Percentiles rank a stretch among this genome's conserved stretches.
Conservation (phyloP, 176 grass and related monocot species). For the Raddia distichophylla region DNA sequence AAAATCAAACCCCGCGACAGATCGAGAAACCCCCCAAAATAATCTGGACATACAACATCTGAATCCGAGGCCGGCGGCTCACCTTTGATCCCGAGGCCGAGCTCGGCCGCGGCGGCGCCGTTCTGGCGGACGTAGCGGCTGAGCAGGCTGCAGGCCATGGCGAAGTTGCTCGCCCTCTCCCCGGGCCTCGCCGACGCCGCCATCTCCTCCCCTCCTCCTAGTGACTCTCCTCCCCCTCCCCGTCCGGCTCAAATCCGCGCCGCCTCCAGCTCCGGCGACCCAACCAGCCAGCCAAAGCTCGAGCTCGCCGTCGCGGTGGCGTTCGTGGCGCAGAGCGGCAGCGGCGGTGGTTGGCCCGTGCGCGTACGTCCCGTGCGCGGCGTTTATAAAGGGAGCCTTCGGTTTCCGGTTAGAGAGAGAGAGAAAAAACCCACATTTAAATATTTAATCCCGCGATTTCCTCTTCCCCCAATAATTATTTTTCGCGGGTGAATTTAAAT, state of each 20-base stretch:
- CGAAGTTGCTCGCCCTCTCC: slow-evolving; percentile 80
- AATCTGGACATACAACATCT: not conserved
- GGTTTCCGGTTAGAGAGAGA: not conserved
- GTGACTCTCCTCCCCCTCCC: not conserved
- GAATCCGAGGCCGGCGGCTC: not conserved
- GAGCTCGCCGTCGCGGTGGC: not conserved
- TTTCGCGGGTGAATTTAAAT: not conserved
- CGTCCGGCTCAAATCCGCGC: slow-evolving; percentile 7
- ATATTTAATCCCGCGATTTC: not conserved
- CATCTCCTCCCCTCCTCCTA: slow-evolving; percentile 42
- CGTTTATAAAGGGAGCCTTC: not conserved
- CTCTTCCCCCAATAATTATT: not conserved
- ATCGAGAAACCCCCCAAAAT: slow-evolving; percentile 14
- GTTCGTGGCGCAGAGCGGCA: not conserved
- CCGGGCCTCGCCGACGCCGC: slow-evolving; percentile 60
- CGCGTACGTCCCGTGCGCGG: not conserved
- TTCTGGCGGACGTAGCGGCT: slow-evolving; percentile 92
- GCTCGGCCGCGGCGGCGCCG: slow-evolving; percentile 62
- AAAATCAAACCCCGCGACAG: slow-evolving; percentile 1
- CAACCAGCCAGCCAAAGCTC: not conserved
- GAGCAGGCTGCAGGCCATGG: slow-evolving; percentile 80
- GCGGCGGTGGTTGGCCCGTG: not conserved
- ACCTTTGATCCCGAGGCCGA: slow-evolving; percentile 81
- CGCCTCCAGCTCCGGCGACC: not conserved
- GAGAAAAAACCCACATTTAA: too few species aligned